Evolutionary conservation across 2,329 filamentous ascomycete species (phyloP).

Genomic region (Penicillium sp.): DNA sequence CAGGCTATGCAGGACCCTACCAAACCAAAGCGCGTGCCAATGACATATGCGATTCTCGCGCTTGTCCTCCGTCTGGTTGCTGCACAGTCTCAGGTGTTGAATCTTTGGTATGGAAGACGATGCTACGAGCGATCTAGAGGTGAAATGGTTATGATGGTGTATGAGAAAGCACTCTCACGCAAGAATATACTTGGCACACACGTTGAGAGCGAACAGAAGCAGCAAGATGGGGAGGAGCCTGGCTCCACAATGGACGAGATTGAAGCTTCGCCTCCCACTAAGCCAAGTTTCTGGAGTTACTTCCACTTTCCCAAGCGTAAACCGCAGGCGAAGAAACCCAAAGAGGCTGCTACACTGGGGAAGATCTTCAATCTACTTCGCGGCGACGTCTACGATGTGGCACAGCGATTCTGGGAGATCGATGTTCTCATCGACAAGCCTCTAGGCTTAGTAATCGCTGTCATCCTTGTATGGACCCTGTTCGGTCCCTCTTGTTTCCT

Average conservation of each 20-base stretch:
- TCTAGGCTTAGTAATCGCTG: slow-evolving; percentile 71
- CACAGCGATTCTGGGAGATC: slow-evolving; percentile 78
- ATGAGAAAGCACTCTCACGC: slow-evolving; percentile 72
- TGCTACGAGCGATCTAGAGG: slow-evolving; percentile 82
- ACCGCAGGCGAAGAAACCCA: slow-evolving; percentile 34
- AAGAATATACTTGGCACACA: slow-evolving; percentile 56
- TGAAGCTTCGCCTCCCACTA: slow-evolving; percentile 8
- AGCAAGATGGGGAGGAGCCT: slow-evolving; percentile 16
- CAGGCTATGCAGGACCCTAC: slow-evolving; percentile 61
- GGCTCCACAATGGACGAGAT: slow-evolving; percentile 11
- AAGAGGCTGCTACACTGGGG: slow-evolving; percentile 74
- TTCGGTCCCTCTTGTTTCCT: slow-evolving; percentile 78
- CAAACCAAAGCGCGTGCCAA: slow-evolving; percentile 56
- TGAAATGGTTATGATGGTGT: slow-evolving; percentile 82
- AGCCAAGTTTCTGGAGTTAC: slow-evolving; percentile 28
- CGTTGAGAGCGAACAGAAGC: slow-evolving; percentile 31
- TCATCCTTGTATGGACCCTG: slow-evolving; percentile 72
- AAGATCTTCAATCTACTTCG: slow-evolving; percentile 90
- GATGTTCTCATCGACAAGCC: slow-evolving; percentile 74
- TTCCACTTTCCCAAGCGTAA: slow-evolving; percentile 26
- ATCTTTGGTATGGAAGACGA: slow-evolving; percentile 79
- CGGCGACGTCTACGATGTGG: slow-evolving; percentile 46
- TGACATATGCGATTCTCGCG: slow-evolving; percentile 66
- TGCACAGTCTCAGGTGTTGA: slow-evolving; percentile 68
- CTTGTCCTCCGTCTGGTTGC: slow-evolving; percentile 62